Evolutionary conservation across 176 grass and related monocot species (phyloP).

Genomic region (Aegilops sharonensis): DNA sequence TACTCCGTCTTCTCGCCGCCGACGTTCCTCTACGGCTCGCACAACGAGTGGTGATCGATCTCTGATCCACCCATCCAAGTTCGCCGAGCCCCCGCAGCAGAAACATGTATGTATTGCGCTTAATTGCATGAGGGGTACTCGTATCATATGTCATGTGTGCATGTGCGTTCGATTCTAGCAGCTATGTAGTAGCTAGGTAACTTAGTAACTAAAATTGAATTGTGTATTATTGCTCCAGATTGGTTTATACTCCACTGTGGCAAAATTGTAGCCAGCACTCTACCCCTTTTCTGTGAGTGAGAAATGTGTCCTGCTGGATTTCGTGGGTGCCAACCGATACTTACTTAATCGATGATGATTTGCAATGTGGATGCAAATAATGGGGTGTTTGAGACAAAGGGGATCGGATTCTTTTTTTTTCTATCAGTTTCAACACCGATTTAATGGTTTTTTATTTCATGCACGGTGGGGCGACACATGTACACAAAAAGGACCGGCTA

Average conservation of each 20-base stretch:
- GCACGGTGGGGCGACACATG: neutral
- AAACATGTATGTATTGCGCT: conserved; percentile 5
- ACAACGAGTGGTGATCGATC: conserved; percentile 15
- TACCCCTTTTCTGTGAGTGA: neutral
- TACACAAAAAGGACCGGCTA: conserved; percentile 1
- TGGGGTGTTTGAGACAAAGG: neutral
- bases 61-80: neutral
- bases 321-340: neutral
- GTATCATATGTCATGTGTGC: conserved; percentile 39
- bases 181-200: too few species aligned
- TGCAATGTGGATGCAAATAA: neutral
- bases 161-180: neutral
- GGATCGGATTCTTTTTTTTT: neutral
- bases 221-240: conserved; percentile 24
- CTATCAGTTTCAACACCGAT: too few species aligned
- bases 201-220: neutral
- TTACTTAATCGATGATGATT: conserved; percentile 21
- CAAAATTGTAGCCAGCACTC: neutral
- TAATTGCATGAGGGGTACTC: conserved; percentile 12
- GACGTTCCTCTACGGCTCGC: conserved; percentile 49
- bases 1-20: conserved; percentile 65
- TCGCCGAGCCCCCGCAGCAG: neutral
- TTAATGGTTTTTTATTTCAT: neutral
- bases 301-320: neutral
- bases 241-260: neutral